phyloP scores from a whole-genome alignment of 2,329 filamentous ascomycete genomes.

The Xylaria sp. region DNA sequence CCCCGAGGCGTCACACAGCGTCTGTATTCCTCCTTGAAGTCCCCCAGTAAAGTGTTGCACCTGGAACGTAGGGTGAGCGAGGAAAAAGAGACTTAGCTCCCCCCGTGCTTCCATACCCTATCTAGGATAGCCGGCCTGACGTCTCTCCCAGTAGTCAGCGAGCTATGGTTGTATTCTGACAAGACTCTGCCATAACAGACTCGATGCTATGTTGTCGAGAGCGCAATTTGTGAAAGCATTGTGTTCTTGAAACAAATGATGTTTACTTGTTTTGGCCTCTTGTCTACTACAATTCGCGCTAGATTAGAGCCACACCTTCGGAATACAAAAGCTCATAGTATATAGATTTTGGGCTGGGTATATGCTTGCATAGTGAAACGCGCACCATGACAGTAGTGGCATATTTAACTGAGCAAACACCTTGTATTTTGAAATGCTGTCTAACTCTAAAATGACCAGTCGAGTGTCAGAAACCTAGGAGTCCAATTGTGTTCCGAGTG shows the following conservation, averaged over 20 bases:
- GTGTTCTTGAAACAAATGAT: slow-evolving; percentile 1
- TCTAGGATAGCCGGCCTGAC: neutral
- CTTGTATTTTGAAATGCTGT: neutral
- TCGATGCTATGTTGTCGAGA: neutral
- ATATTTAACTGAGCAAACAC: slow-evolving; percentile 8
- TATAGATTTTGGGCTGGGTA: slow-evolving; percentile 19
- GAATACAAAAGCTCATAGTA: neutral
- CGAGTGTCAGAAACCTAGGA: neutral
- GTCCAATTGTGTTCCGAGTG: neutral
- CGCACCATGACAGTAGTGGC: too few species aligned
- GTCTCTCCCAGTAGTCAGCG: neutral
- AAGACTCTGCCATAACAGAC: slow-evolving; percentile 1
- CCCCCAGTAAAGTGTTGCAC: slow-evolving; percentile 22
- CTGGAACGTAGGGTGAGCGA: slow-evolving; percentile 1
- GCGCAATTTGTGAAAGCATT: neutral
- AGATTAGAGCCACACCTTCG: slow-evolving; percentile 22
- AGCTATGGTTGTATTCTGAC: neutral
- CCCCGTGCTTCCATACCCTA: neutral
- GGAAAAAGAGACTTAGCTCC: neutral
- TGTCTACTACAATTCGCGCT: neutral
- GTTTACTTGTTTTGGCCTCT: neutral
- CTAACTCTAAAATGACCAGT: neutral
- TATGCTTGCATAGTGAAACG: slow-evolving; percentile 27
- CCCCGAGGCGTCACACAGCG: slow-evolving; percentile 27
- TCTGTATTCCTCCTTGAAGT: slow-evolving; percentile 15